phyloP scores from a whole-genome alignment of 2,329 filamentous ascomycete genomes.

The Fusarium brachygibbosum region DNA sequence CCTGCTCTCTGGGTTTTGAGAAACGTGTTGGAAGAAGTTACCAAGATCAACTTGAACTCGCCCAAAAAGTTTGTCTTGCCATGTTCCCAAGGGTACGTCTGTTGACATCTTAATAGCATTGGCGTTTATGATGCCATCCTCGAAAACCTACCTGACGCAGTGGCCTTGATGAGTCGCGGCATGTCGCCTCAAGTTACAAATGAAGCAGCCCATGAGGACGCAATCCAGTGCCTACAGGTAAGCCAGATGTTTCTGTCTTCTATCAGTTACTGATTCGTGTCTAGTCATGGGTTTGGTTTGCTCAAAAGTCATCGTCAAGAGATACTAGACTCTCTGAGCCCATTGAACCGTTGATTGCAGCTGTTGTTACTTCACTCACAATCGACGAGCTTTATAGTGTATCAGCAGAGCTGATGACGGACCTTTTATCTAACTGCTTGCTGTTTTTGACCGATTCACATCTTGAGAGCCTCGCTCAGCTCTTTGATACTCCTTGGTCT shows the following conservation, averaged over 20 bases:
- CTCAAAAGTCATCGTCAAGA: slow-evolving; percentile 72
- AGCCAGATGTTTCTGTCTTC: neutral
- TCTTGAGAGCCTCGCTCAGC: slow-evolving; percentile 67
- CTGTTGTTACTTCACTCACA: slow-evolving; percentile 71
- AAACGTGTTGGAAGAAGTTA: slow-evolving; percentile 55
- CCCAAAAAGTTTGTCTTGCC: slow-evolving; percentile 64
- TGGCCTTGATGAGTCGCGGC: slow-evolving; percentile 57
- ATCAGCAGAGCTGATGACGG: slow-evolving; percentile 74
- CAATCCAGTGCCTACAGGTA: slow-evolving; percentile 72
- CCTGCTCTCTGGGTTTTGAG: slow-evolving; percentile 73
- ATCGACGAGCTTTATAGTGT: slow-evolving; percentile 70
- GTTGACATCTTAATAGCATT: slow-evolving; percentile 49
- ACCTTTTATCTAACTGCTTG: slow-evolving; percentile 74
- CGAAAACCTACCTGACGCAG: slow-evolving; percentile 58
- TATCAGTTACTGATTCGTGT: slow-evolving; percentile 14
- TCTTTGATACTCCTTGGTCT: slow-evolving; percentile 73
- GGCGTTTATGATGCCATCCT: slow-evolving; percentile 58
- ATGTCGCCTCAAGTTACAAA: slow-evolving; percentile 51
- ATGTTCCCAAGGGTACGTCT: slow-evolving; percentile 4
- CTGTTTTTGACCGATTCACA: slow-evolving; percentile 72
- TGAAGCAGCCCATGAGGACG: slow-evolving; percentile 63
- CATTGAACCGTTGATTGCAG: slow-evolving; percentile 71
- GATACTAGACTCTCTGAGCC: slow-evolving; percentile 69
- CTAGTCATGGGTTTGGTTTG: slow-evolving; percentile 81
- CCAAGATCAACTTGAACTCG: slow-evolving; percentile 73